phyloP scores from a whole-genome alignment of 1,139 yeast genomes.

The Meyerozyma sp. region DNA sequence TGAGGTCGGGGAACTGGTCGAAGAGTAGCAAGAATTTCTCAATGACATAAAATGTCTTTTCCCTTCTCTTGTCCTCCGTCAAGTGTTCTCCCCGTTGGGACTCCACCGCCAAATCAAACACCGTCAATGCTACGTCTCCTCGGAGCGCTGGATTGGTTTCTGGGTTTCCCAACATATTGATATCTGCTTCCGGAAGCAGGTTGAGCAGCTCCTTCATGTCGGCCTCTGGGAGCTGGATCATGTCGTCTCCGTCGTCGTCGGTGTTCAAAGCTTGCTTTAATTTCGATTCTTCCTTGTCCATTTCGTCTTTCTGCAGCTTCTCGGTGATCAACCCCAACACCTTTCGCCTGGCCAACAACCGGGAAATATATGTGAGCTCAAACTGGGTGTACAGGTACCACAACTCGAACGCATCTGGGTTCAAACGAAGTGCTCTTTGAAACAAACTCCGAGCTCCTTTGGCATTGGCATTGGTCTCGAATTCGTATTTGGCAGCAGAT shows the following conservation, averaged over 20 bases:
- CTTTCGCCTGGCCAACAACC: constrained; percentile 76
- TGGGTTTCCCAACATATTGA: constrained; percentile 78
- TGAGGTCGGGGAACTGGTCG: constrained; percentile 64
- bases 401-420: constrained; percentile 63
- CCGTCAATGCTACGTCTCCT: constrained; percentile 83
- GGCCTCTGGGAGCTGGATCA: constrained; percentile 20
- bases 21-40: constrained; percentile 48
- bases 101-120: constrained; percentile 68
- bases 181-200: constrained; percentile 79
- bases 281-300: constrained; percentile 35
- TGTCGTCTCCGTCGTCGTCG: constrained; percentile 13
- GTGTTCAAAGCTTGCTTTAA: constrained; percentile 19
- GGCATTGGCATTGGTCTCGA: constrained; percentile 82
- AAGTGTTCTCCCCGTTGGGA: constrained; percentile 7
- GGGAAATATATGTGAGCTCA: constrained; percentile 81
- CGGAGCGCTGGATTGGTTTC: constrained; percentile 85
- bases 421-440: constrained; percentile 82
- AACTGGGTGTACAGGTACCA: constrained; percentile 88
- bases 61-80: constrained; percentile 12
- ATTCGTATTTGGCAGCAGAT: constrained; percentile 90
- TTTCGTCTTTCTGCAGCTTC: constrained; percentile 56
- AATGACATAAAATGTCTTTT: constrained; percentile 39
- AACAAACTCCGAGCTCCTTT: constrained; percentile 83
- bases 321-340: constrained; percentile 75
- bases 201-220: constrained; percentile 59